Conservation (phyloP, 139 green algal genomes). For the Micractinium sp. region DNA sequence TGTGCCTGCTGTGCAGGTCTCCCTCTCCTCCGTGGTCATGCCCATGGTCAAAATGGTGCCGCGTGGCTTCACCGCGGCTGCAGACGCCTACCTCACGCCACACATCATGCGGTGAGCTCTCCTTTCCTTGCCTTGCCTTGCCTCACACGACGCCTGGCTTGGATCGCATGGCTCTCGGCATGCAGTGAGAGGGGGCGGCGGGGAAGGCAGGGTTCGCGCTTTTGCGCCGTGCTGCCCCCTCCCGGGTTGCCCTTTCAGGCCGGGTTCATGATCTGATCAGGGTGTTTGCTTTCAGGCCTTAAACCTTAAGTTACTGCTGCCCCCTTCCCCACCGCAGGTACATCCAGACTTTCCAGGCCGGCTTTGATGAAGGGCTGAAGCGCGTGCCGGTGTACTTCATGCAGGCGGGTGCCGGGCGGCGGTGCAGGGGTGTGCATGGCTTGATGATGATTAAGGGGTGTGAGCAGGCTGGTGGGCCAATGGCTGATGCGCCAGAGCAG, state of each 20-base stretch:
- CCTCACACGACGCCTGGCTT: no score
- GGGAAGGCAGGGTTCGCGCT: no score
- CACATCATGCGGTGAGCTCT: constrained; percentile 85
- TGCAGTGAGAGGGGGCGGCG: no score
- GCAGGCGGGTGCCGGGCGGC: constrained; percentile 1
- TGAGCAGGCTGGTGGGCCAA: no score
- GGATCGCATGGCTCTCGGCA: no score
- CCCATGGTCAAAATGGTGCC: constrained; percentile 99
- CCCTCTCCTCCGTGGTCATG: constrained; percentile 84
- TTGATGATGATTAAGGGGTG: no score
- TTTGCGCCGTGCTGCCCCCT: no score
- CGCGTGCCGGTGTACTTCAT: constrained; percentile 71
- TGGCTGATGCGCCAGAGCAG: no score
- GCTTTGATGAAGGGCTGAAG: constrained; percentile 84
- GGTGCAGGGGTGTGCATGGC: no score
- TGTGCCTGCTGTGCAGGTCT: constrained; percentile 65
- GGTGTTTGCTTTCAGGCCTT: neutral
- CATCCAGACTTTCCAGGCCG: constrained; percentile 77
- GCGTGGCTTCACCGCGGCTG: constrained; percentile 92
- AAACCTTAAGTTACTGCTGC: neutral
- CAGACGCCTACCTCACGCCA: constrained; percentile 96
- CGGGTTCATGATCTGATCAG: no score
- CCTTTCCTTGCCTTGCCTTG: no score
- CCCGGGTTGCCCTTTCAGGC: no score
- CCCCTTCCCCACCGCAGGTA: constrained; percentile 53